These are phyloP conservation scores for Hippophae gyantsensis DNA, from an alignment of 306 rosid species.

Conservation along the genomic window DNA sequence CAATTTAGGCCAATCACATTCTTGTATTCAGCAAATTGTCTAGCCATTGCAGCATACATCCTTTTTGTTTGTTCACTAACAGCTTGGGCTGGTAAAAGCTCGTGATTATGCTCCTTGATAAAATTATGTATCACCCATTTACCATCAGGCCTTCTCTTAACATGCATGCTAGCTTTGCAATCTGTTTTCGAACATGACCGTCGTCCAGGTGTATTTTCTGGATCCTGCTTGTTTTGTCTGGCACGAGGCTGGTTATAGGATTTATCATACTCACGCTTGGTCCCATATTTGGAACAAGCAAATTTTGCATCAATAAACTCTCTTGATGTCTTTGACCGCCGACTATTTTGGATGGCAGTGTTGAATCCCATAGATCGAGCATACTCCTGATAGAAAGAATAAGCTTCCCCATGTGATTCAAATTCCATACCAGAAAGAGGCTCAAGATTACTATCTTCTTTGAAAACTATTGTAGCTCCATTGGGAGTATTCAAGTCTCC, in stretches of 20 bases:
- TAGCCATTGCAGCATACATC: slow-evolving; percentile 98
- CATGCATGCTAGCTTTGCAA: slow-evolving; percentile 99
- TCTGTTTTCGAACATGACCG: slow-evolving; percentile 95
- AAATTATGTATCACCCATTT: slow-evolving; percentile 97
- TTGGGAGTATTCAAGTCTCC: slow-evolving; percentile 73
- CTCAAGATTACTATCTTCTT: slow-evolving; percentile 91
- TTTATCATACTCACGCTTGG: slow-evolving; percentile 91
- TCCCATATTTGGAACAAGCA: slow-evolving; percentile 97
- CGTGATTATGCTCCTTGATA: slow-evolving; percentile 95
- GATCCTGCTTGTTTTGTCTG: slow-evolving; percentile 84
- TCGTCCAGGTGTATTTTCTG: slow-evolving; percentile 81
- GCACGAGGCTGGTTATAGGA: slow-evolving; percentile 77
- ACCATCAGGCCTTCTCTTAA: slow-evolving; percentile 92
- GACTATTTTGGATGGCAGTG: slow-evolving; percentile 96
- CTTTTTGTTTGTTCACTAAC: slow-evolving; percentile 96
- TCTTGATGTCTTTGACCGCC: slow-evolving; percentile 92
- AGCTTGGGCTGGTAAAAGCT: slow-evolving; percentile 96
- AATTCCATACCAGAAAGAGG: slow-evolving; percentile 99
- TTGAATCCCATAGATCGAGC: slow-evolving; percentile 97
- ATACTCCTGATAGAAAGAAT: slow-evolving; percentile 97
- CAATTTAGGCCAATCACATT: slow-evolving; percentile 82
- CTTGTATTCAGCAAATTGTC: slow-evolving; percentile 94
- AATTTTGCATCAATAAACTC: slow-evolving; percentile 98
- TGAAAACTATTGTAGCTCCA: slow-evolving; percentile 54
- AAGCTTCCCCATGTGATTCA: slow-evolving; percentile 90